These are phyloP conservation scores for Erodium maritimum DNA, from an alignment of 345 rosid genomes.

Conservation along the genomic window DNA sequence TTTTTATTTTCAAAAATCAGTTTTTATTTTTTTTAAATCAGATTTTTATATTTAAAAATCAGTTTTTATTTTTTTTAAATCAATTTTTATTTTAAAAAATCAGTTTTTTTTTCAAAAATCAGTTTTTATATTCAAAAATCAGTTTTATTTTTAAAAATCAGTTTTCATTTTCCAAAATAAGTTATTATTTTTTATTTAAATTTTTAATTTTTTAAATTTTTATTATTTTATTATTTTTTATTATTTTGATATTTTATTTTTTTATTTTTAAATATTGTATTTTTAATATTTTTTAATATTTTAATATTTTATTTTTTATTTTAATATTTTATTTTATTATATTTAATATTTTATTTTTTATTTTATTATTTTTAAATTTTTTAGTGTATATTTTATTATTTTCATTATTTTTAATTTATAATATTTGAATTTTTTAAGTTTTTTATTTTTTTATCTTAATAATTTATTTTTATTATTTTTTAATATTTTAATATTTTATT, in stretches of 20 bases:
- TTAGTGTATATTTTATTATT: neutral
- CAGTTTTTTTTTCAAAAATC: too few species aligned
- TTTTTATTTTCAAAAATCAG: too few species aligned
- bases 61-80: too few species aligned
- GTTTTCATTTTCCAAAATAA: neutral
- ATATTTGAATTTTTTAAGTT: neutral
- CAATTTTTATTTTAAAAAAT: too few species aligned
- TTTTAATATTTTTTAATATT: neutral
- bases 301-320: neutral
- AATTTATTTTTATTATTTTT: neutral
- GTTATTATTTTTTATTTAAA: neutral
- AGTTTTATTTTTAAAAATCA: neutral
- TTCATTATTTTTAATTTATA: neutral
- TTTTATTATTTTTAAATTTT: neutral
- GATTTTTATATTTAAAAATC: too few species aligned
- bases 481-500: neutral
- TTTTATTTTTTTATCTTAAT: neutral
- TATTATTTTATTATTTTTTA: neutral
- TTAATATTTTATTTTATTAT: too few species aligned
- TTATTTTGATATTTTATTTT: too few species aligned
- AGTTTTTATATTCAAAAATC: too few species aligned
- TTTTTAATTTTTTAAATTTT: neutral
- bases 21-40: too few species aligned
- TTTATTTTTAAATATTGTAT: neutral
- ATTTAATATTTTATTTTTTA: neutral